Conservation (phyloP, 192 early-diverging fungal genomes). For the Backusella luteola region DNA sequence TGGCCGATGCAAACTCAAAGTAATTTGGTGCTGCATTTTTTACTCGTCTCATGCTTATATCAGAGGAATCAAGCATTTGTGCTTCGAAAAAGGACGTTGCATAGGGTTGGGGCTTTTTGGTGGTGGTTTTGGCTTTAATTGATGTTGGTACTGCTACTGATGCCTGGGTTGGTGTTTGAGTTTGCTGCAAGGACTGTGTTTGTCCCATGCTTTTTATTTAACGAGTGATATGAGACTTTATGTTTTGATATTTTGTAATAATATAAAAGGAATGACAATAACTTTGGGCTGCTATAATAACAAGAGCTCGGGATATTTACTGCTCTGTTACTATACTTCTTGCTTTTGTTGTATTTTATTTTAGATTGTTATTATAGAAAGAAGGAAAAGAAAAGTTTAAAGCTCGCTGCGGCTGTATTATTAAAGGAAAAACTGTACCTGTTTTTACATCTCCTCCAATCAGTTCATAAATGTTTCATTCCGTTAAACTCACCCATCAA, state of each 20-base stretch:
- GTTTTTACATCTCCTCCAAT: slow-evolving; percentile 5
- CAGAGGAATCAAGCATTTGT: background rate
- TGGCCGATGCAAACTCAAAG: background rate
- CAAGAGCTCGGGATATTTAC: background rate
- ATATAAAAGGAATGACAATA: background rate
- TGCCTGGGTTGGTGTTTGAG: background rate
- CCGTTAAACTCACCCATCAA: background rate
- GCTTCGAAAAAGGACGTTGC: background rate
- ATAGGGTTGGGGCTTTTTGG: background rate
- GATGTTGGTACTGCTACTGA: background rate
- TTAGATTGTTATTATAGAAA: background rate
- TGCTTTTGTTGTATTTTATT: background rate
- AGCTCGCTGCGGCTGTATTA: background rate
- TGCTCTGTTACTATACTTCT: background rate
- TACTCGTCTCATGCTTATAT: background rate
- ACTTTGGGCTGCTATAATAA: background rate
- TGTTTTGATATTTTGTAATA: background rate
- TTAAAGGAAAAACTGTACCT: background rate
- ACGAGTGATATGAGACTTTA: background rate
- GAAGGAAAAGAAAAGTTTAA: background rate
- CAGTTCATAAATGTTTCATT: background rate
- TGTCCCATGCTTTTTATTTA: background rate
- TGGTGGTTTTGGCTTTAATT: background rate
- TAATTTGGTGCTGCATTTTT: background rate
- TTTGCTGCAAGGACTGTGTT: background rate